Conservation (phyloP, 495 filamentous ascomycete genomes). For the Neohortaea acidophila region DNA sequence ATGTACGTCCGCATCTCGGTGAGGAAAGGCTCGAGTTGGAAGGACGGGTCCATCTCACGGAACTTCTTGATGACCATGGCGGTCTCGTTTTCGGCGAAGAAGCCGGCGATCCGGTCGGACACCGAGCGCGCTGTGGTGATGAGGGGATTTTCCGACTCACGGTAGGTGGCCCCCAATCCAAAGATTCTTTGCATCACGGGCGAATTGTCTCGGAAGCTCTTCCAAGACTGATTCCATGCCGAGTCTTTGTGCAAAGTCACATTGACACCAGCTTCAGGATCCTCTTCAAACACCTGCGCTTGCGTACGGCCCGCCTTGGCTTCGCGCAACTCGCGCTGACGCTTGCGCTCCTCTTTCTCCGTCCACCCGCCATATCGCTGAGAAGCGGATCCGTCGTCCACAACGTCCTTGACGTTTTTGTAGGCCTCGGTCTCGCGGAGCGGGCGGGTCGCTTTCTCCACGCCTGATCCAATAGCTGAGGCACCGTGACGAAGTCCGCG, state of each 20-base stretch:
- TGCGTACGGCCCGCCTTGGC: constrained; percentile 39
- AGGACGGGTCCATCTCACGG: constrained; percentile 86
- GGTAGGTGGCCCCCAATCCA: constrained; percentile 64
- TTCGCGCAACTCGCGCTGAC: constrained; percentile 58
- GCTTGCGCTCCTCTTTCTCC: constrained; percentile 83
- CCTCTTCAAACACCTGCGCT: constrained; percentile 51
- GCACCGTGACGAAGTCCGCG: constrained; percentile 84
- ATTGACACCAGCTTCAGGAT: constrained; percentile 85
- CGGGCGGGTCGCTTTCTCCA: constrained; percentile 87
- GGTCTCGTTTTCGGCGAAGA: constrained; percentile 97
- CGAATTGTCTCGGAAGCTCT: constrained; percentile 74
- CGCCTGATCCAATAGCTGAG: constrained; percentile 61
- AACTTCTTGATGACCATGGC: constrained; percentile 95
- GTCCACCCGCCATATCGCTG: constrained; percentile 91
- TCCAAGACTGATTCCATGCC: constrained; percentile 90
- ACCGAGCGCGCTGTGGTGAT: constrained; percentile 87
- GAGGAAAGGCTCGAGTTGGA: constrained; percentile 87
- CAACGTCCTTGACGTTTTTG: constrained; percentile 83
- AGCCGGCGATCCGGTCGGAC: constrained; percentile 79
- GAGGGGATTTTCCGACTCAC: constrained; percentile 92
- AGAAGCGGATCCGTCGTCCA: constrained; percentile 94
- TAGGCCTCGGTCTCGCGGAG: constrained; percentile 87
- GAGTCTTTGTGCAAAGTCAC: constrained; percentile 93
- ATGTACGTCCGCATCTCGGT: constrained; percentile 95
- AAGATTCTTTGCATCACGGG: constrained; percentile 82